A percentile compares a stretch with the other conserved stretches of the same genome.
Evolutionary conservation across 2,329 filamentous ascomycete species (phyloP).

Genomic region (Anisogramma anomala): DNA sequence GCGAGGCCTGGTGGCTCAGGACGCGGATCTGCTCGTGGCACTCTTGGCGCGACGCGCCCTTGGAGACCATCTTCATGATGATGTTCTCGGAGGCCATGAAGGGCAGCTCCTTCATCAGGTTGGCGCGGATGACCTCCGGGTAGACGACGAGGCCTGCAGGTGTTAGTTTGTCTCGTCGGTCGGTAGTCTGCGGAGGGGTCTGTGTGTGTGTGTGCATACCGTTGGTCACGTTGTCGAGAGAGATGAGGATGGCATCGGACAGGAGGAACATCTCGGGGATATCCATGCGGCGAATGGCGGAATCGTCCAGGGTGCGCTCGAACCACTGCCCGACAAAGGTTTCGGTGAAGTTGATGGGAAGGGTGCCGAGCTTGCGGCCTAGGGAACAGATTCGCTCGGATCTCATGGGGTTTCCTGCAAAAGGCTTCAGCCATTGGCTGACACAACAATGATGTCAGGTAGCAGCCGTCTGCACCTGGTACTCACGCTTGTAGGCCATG

Average conservation of each 20-base stretch:
- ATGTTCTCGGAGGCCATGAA: conserved; percentile 69
- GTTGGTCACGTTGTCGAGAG: conserved; percentile 20
- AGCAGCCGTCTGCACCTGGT: background rate
- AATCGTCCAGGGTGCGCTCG: conserved; percentile 70
- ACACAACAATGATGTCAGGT: too few species aligned
- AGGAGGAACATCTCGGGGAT: conserved; percentile 57
- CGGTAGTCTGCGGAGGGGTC: conserved; percentile 41
- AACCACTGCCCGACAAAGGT: conserved; percentile 57
- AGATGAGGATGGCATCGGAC: conserved; percentile 56
- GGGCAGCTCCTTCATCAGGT: conserved; percentile 65
- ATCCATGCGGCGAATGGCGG: conserved; percentile 43
- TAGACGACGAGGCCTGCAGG: conserved; percentile 59
- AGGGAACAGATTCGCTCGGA: conserved; percentile 35
- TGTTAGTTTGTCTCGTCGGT: conserved; percentile 25
- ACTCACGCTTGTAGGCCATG: conserved; percentile 23
- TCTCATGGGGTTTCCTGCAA: conserved; percentile 33
- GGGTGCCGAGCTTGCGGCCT: conserved; percentile 25
- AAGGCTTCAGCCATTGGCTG: too few species aligned
- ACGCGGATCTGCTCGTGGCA: conserved; percentile 82
- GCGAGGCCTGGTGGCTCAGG: conserved; percentile 62
- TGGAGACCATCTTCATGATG: conserved; percentile 66
- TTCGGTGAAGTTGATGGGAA: conserved; percentile 40
- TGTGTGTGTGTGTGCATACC: conserved; percentile 37
- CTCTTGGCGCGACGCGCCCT: conserved; percentile 63
- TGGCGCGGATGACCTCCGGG: conserved; percentile 56